Evolutionary conservation across 2,329 filamentous ascomycete species (phyloP).

Genomic region (Neofusicoccum ribis): DNA sequence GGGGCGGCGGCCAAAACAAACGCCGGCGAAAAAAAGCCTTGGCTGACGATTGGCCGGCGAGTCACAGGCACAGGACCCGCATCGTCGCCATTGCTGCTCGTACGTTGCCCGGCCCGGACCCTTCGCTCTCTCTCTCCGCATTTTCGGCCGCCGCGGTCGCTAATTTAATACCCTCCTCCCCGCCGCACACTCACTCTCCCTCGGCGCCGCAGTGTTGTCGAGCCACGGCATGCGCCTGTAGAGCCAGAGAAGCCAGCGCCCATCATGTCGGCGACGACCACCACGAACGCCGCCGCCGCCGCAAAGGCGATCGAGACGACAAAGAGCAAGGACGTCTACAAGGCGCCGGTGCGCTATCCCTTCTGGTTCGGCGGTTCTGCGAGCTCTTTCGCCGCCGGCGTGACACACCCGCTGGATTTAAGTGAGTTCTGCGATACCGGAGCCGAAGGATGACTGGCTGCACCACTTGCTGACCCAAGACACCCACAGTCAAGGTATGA

Average conservation of each 20-base stretch:
- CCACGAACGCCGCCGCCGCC: constrained; percentile 40
- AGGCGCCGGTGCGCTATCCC: constrained; percentile 47
- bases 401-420: constrained; percentile 92
- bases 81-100: not conserved
- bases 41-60: constrained; percentile 17
- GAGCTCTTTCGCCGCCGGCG: constrained; percentile 84
- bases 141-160: not conserved
- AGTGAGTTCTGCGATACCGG: constrained; percentile 56
- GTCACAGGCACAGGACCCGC: not conserved
- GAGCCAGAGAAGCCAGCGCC: not conserved
- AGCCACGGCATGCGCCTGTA: not conserved
- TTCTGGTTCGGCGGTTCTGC: constrained; percentile 95
- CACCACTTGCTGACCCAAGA: constrained; percentile 31
- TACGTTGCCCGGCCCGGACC: not conserved
- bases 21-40: constrained; percentile 17
- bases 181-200: not conserved
- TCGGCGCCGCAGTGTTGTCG: constrained; percentile 1
- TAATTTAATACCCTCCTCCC: not conserved
- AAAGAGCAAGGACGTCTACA: constrained; percentile 46
- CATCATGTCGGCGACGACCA: constrained; percentile 15
- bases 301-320: constrained; percentile 32
- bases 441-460: not conserved
- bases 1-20: constrained; percentile 14
- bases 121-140: constrained; percentile 5
- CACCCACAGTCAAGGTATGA: constrained; percentile 46